phyloP scores from a whole-genome alignment of 1,284 basidiomycete genomes.

The Boletellus deceptivus region DNA sequence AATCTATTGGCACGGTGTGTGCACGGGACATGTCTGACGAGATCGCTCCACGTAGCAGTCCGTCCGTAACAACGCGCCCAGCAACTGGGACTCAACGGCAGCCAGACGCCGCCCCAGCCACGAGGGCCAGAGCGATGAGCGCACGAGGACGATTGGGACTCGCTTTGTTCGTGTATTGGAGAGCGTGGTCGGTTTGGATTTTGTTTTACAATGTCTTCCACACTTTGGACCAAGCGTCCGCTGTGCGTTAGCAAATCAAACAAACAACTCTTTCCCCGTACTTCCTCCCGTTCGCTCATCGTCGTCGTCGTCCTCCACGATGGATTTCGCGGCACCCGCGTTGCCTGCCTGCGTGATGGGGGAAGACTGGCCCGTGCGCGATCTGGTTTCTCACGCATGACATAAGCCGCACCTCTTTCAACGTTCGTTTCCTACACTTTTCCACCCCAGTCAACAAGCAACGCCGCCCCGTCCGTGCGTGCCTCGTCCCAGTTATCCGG shows the following conservation, averaged over 20 bases:
- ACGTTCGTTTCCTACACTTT: constrained; percentile 36
- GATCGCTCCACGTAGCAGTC: too few relatives aligned
- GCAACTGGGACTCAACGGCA: background rate
- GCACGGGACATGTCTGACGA: too few relatives aligned
- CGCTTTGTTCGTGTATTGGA: constrained; percentile 62
- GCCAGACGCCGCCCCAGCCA: background rate
- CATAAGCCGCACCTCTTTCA: constrained; percentile 38
- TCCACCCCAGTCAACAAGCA: constrained; percentile 29
- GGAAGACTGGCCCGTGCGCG: constrained; percentile 36
- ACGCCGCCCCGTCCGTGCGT: constrained; percentile 14
- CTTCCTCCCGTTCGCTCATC: constrained; percentile 19
- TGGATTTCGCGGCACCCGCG: constrained; percentile 12
- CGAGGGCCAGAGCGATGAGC: background rate
- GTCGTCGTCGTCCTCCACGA: constrained; percentile 21
- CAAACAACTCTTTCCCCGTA: constrained; percentile 35
- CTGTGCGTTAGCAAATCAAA: constrained; percentile 51
- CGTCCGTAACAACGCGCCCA: background rate
- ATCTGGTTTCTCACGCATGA: constrained; percentile 40
- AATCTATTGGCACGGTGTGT: too few relatives aligned
- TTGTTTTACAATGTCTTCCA: constrained; percentile 74
- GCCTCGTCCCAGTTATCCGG: constrained; percentile 10
- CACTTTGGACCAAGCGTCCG: constrained; percentile 64
- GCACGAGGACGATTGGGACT: background rate
- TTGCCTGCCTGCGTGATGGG: constrained; percentile 22
- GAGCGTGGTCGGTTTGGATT: constrained; percentile 50